A percentile compares a stretch with the other conserved stretches of the same genome.
Conservation (phyloP, 139 green algal genomes). For the Chlamydomonas sp. region DNA sequence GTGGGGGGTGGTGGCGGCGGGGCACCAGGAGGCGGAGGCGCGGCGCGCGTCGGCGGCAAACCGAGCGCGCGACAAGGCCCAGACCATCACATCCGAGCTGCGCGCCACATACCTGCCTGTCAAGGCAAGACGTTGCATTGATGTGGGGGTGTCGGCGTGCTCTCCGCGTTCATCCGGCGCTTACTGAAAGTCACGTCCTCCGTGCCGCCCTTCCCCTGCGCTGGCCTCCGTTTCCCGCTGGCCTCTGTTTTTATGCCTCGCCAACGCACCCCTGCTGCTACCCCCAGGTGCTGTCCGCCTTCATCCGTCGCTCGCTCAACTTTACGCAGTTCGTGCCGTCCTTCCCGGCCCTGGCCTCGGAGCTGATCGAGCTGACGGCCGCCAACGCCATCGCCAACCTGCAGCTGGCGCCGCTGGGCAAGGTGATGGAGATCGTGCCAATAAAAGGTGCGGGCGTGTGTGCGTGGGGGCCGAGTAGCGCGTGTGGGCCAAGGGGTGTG, state of each 20-base stretch:
- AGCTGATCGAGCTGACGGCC: constrained; percentile 16
- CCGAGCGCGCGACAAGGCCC: constrained; percentile 24
- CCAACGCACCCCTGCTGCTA: neutral
- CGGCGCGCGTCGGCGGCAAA: neutral
- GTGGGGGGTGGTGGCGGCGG: constrained; percentile 26
- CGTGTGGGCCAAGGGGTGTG: no score
- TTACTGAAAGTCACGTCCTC: no score
- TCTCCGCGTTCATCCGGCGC: no score
- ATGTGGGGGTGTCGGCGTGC: neutral
- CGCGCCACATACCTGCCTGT: constrained; percentile 15
- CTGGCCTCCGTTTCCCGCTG: no score
- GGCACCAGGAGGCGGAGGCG: neutral
- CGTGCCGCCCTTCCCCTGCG: no score
- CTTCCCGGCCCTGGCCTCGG: constrained; percentile 10
- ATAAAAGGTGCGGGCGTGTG: neutral
- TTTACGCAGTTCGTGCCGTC: constrained; percentile 24
- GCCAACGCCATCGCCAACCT: constrained; percentile 25
- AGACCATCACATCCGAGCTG: constrained; percentile 26
- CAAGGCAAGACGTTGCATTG: neutral
- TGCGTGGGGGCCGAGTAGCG: neutral
- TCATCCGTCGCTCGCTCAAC: no score
- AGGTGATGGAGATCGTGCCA: constrained; percentile 7
- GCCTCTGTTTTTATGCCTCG: no score
- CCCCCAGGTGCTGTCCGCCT: no score
- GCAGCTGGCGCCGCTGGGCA: constrained; percentile 36